phyloP scores from a whole-genome alignment of 2,329 filamentous ascomycete genomes.

The Pseudopyricularia cyperi region DNA sequence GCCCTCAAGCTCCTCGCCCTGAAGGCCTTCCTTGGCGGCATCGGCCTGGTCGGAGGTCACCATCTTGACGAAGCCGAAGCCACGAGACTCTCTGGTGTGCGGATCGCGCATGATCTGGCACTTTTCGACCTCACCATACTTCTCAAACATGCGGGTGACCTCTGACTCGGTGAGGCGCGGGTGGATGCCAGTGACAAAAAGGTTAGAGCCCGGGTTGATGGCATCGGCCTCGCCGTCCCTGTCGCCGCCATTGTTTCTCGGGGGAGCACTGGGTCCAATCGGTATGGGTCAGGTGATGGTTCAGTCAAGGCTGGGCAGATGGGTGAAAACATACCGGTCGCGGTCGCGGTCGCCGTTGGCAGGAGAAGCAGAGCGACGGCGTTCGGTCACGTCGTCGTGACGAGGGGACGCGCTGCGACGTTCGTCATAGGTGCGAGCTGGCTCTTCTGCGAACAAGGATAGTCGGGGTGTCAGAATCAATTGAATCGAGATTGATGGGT shows the following conservation, averaged over 20 bases:
- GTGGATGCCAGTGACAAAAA: constrained; percentile 97
- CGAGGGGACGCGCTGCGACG: constrained; percentile 55
- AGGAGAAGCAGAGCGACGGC: constrained; percentile 51
- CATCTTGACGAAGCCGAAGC: constrained; percentile 99
- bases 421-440: constrained; percentile 52
- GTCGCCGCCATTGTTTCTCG: constrained; percentile 40
- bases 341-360: constrained; percentile 27
- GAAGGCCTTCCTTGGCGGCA: constrained; percentile 88
- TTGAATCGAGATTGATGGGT: background rate
- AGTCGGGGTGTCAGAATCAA: constrained; percentile 7
- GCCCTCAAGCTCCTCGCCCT: constrained; percentile 90
- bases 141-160: constrained; percentile 91
- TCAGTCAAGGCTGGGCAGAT: constrained; percentile 8
- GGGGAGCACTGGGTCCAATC: constrained; percentile 29
- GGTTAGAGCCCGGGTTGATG: constrained; percentile 88
- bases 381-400: constrained; percentile 48
- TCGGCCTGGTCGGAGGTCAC: constrained; percentile 88
- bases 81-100: constrained; percentile 95
- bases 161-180: constrained; percentile 82
- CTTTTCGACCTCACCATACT: constrained; percentile 97
- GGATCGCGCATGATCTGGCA: constrained; percentile 99
- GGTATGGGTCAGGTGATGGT: constrained; percentile 18
- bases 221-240: constrained; percentile 35
- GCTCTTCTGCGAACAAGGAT: constrained; percentile 35
- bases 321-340: constrained; percentile 9